Base-by-base conservation (phyloP, 1,139 yeast genomes). In the Saccharomycopsis crataegensis region DNA sequence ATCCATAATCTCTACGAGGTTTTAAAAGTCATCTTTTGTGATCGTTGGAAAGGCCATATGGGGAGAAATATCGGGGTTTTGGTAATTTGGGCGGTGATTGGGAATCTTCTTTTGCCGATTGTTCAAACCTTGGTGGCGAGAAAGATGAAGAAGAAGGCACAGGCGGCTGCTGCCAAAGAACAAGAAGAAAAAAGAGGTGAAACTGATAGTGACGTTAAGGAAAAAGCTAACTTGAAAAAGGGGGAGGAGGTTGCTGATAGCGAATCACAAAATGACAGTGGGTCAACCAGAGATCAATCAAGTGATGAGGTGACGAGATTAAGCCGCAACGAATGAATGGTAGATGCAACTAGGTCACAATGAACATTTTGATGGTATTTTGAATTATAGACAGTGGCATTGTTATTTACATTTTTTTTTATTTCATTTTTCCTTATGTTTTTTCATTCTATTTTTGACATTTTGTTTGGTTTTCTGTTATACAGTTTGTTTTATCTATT, bases 1-100 rank as follows among this genome's bases (percentile, higher is more conserved):
- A 74, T 84, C 61, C 78, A 76, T 63, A 82, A 83, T 60, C 76
- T 81, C 0, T 76, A 74, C 50, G 82, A 79, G 57, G 72, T 80
- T 22, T 72, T 73, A 60, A 77, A 78, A 62, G 83, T 83, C 3
- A 72, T 83, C 14, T 72, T 84, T 55, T 76, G 81, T 59, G 69
- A 80, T 61, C 67, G 83, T 1, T 76, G 79, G 65, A 80, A 76
- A 62, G 80, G 80, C 1, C 64, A 74, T 17, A 59, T 84, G 62
- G 88, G 87, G 6, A 64, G 80, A 58, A 75, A 81, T 62, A 72
- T 79, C 49, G 87, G 85, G 46, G 68, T 84, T 1, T 62, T 83
- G 57, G 63, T 74, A 9, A 79, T 75, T 1, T 84, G 91, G 90
- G 72, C 78, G 34, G 79, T 74, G 2, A 54, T 80, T 6, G 76